A percentile compares a stretch with the other conserved stretches of the same genome.
These are phyloP conservation scores for Fraxinus dipetala DNA, from an alignment of 305 asterid species.

Conservation along the genomic window DNA sequence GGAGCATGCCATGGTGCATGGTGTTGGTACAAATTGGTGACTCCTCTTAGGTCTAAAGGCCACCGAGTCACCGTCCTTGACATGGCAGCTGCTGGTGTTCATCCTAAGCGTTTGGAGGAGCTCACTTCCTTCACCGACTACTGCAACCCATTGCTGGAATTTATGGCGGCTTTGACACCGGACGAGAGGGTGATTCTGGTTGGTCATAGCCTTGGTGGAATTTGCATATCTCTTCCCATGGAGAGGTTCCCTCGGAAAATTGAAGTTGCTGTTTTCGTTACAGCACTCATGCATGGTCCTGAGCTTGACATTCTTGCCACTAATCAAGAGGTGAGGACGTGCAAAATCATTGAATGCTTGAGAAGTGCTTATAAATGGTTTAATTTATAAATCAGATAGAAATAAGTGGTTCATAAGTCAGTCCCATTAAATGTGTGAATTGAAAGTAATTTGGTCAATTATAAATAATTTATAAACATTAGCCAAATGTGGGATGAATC, in stretches of 20 bases:
- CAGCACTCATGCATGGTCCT: constrained; percentile 46
- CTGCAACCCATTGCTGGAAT: constrained; percentile 34
- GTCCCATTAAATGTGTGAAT: not conserved
- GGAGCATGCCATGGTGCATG: constrained; percentile 56
- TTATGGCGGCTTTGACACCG: constrained; percentile 27
- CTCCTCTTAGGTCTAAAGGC: constrained; percentile 36
- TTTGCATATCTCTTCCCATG: constrained; percentile 37
- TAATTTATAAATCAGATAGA: too few relatives aligned
- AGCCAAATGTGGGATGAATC: too few relatives aligned
- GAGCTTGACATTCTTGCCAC: constrained; percentile 10
- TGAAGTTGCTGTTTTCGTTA: constrained; percentile 35
- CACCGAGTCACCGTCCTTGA: constrained; percentile 46
- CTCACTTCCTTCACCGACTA: constrained; percentile 29
- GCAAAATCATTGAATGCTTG: too few relatives aligned
- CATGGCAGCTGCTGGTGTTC: constrained; percentile 48
- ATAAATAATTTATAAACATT: too few relatives aligned
- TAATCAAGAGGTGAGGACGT: constrained; percentile 27
- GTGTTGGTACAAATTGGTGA: constrained; percentile 48
- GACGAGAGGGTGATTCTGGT: constrained; percentile 42
- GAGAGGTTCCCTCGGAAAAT: constrained; percentile 42
- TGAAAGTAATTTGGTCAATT: too few relatives aligned
- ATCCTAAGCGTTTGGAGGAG: constrained; percentile 28
- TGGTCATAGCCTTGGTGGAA: constrained; percentile 49
- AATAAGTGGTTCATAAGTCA: too few relatives aligned
- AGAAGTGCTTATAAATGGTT: not conserved